Percentiles rank a stretch among this genome's conserved stretches.
Conservation (phyloP, 257 asterid genomes). For the Nicotiana tomentosiformis region DNA sequence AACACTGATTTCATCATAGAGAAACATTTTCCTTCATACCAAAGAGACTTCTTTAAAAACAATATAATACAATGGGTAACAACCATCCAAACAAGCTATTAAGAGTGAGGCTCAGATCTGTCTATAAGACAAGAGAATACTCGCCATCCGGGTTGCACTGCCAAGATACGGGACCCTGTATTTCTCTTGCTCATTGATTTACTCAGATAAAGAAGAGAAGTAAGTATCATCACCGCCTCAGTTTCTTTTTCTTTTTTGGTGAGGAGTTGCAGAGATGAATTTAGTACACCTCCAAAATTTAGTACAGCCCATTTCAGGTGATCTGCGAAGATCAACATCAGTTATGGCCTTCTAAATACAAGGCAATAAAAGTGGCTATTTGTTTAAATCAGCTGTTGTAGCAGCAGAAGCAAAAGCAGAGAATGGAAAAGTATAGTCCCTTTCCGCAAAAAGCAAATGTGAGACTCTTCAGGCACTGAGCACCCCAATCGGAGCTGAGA, state of each 20-base stretch:
- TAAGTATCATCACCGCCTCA: not conserved
- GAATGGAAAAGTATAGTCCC: not conserved
- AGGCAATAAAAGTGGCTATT: not conserved
- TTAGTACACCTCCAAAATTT: not conserved
- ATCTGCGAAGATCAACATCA: not conserved
- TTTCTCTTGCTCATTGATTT: not conserved
- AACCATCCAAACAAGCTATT: too few species aligned
- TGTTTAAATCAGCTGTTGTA: not conserved
- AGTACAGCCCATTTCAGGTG: conserved; percentile 15
- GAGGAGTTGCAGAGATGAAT: not conserved
- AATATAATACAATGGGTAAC: too few species aligned
- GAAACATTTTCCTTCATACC: not conserved
- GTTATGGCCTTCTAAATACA: not conserved
- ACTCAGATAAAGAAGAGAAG: not conserved
- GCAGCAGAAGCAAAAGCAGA: not conserved
- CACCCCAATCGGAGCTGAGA: too few species aligned
- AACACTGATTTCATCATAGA: not conserved
- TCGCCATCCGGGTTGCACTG: not conserved
- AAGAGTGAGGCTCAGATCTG: not conserved
- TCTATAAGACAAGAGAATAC: not conserved
- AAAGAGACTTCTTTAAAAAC: not conserved
- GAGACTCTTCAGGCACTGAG: too few species aligned
- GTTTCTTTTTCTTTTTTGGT: not conserved
- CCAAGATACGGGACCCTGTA: not conserved
- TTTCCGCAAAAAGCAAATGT: too few species aligned